These are phyloP conservation scores for Clitoria ternatea DNA, from an alignment of 306 rosid species.

Conservation along the genomic window DNA sequence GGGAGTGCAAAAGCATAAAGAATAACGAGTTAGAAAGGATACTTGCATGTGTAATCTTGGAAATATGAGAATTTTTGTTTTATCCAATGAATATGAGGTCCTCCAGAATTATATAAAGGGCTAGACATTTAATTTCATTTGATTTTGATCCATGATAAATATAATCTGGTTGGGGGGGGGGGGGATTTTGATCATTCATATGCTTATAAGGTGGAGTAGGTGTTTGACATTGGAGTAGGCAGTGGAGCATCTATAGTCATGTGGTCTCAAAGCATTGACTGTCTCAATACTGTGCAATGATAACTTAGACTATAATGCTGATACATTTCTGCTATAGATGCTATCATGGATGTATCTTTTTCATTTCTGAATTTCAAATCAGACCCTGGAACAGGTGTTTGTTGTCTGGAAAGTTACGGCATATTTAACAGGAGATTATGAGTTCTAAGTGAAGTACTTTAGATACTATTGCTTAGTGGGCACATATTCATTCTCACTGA, in stretches of 20 bases:
- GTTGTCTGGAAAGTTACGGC: background rate
- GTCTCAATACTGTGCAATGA: background rate
- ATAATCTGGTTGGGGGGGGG: background rate
- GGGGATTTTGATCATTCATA: background rate
- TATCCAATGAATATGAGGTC: background rate
- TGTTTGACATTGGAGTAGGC: background rate
- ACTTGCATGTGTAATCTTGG: background rate
- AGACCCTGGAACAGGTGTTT: background rate
- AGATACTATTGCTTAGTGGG: background rate
- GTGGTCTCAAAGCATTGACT: too few relatives aligned
- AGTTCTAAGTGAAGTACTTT: conserved; percentile 8
- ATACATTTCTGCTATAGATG: background rate
- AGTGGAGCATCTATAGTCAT: background rate
- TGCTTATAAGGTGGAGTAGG: background rate
- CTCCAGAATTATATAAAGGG: background rate
- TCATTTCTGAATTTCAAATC: conserved; percentile 1
- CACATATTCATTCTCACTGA: background rate
- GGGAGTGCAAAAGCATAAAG: background rate
- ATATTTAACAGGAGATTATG: background rate
- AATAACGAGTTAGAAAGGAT: background rate
- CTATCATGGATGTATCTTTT: background rate
- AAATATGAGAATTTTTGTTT: background rate
- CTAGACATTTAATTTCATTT: background rate
- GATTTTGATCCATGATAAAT: background rate
- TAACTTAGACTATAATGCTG: background rate